Evolutionary conservation across 768 basidiomycete species (phyloP).

Genomic region (Russula vinacea): DNA sequence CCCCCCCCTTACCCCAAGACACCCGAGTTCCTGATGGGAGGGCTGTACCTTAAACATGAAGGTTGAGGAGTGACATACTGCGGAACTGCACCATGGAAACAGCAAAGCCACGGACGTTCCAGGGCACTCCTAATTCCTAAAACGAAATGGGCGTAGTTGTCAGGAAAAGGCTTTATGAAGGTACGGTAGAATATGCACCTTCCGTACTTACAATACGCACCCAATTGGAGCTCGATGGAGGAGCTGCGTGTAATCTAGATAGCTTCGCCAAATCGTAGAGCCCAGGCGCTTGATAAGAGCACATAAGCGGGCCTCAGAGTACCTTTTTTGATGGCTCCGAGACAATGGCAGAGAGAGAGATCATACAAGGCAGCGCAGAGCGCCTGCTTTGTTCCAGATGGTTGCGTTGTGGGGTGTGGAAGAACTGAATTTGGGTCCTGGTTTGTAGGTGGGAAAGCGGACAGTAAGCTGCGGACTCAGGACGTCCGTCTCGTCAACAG

Average conservation of each 20-base stretch:
- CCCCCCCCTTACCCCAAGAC: neutral
- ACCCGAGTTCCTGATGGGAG: neutral
- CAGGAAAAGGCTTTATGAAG: conserved; percentile 11
- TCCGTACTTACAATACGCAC: neutral
- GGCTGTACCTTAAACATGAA: neutral
- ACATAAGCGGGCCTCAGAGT: neutral
- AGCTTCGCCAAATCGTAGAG: neutral
- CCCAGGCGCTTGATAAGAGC: neutral
- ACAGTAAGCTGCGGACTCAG: too few species aligned
- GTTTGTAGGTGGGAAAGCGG: neutral
- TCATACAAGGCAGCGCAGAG: too few species aligned
- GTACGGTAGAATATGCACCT: neutral
- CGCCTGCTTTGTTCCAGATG: neutral
- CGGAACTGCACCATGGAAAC: neutral
- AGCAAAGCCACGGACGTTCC: neutral
- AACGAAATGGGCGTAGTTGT: neutral
- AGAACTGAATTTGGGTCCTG: neutral
- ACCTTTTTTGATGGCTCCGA: neutral
- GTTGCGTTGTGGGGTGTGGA: neutral
- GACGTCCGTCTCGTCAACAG: too few species aligned
- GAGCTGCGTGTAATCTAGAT: neutral
- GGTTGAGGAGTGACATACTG: neutral
- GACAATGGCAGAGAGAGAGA: neutral
- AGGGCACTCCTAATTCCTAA: neutral
- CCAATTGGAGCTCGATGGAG: neutral